Base-by-base conservation (phyloP, 2,329 filamentous ascomycete species). In the Aspergillaceae sp. region DNA sequence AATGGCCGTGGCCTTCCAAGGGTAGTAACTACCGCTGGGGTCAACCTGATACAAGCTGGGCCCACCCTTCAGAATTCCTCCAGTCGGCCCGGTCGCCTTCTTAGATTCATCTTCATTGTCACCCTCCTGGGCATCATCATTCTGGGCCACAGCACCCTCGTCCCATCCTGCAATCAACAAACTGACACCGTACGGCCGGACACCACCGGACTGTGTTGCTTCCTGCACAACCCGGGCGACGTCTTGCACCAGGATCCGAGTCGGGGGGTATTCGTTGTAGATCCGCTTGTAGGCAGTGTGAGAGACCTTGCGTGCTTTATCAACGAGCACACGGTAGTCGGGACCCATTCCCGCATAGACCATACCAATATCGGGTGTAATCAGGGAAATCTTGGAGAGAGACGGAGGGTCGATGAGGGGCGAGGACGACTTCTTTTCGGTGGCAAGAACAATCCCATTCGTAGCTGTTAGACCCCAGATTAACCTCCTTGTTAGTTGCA, bases 241-340 rank as follows among this genome's bases (percentile, higher is more conserved):
- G 63, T 98, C 92, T 73, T 98, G 92, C 47, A 98, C 92, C 74
- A 98, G 80, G 84, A 98, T 98, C 69, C 92, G 84, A 47, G 92
- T 98, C 4, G 92, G 92, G n/a, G 92, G 92, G 75, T 98, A 98
- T 75, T 98, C 92, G 74, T 98, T 98, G 78, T 98, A 98, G 75
- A 98, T 90, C 70, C 92, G 88, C 82, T 98, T 98, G 83, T 98
- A 98, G 69, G 84, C 86, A 41, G 92, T 94, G 74, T 98, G 92
- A 47, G 90, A 95, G 57, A 96, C 92, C 73, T 97, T 98, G 66
- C 92, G 89, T 59, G 92, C 92, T 71, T 90, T 91, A 77, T 98
- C 92, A 59, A 97, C 92, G 45, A 98, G 80, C 48, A 98, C 88
- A 69, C 92, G 84, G 76, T 97, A 98, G 72, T 98, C 92, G 49